Conservation (phyloP, 192 early-diverging fungal species). For the Jimgerdemannia lactiflua region DNA sequence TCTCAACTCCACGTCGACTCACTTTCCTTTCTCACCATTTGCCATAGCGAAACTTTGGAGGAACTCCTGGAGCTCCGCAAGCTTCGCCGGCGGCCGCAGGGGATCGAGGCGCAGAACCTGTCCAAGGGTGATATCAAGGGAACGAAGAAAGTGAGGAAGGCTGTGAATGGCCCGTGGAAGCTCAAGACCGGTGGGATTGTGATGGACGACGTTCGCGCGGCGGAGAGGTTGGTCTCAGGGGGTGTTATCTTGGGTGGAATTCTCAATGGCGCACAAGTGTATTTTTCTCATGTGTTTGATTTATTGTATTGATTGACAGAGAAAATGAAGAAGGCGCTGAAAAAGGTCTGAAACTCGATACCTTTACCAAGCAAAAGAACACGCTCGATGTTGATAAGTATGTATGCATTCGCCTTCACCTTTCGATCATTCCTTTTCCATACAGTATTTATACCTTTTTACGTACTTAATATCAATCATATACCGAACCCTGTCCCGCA, state of each 20-base stretch:
- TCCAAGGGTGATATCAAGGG: slow-evolving; percentile 46
- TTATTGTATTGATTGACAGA: neutral
- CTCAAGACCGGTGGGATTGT: slow-evolving; percentile 56
- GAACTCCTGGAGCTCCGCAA: slow-evolving; percentile 59
- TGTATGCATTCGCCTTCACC: slow-evolving; percentile 29
- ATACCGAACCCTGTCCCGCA: neutral
- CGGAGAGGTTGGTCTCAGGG: no score
- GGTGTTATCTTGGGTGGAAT: neutral
- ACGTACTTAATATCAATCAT: no score
- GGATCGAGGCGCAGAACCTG: slow-evolving; percentile 55
- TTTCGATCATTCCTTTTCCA: no score
- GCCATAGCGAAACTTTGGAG: slow-evolving; percentile 39
- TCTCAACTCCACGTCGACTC: no score
- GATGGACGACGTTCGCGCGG: slow-evolving; percentile 51
- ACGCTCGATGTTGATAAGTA: slow-evolving; percentile 74
- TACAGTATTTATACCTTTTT: no score
- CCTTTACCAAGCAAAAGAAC: slow-evolving; percentile 76
- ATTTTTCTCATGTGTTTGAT: no score
- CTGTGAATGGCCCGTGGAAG: slow-evolving; percentile 22
- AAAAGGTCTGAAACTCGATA: slow-evolving; percentile 48
- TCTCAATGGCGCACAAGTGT: neutral
- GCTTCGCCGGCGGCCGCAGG: slow-evolving; percentile 50
- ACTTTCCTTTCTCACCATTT: neutral
- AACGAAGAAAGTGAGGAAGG: slow-evolving; percentile 49
- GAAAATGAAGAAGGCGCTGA: slow-evolving; percentile 33